Evolutionary conservation across 2,329 filamentous ascomycete species (phyloP), one percentile per base, ranked within the genome.

Genomic region (Sporothrix luriei): DNA sequence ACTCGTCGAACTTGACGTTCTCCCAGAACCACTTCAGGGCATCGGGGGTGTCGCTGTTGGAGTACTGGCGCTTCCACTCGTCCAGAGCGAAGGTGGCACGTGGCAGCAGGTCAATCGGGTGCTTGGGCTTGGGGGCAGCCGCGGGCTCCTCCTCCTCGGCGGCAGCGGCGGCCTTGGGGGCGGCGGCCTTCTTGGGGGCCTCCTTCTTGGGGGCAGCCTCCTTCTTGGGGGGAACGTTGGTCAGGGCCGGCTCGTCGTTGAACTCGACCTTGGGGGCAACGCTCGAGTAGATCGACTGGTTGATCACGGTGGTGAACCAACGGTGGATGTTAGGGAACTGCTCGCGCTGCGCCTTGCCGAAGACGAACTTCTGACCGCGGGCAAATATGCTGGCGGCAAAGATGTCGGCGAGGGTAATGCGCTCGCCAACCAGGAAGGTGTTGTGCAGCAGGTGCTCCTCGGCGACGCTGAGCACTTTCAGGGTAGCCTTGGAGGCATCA

Each of bases 11-110:
- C 79, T 95, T 94, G 83, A 89, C 88, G 82, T 96, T 93, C 85
- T 97, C 90, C 94, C 94, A 99, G 90, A 99, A 98, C 91, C 91
- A 98, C 81, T 94, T 94, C 78, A 98, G 85, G 77, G 94, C 93
- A 74, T 86, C 90, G 74, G 89, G 85, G 76, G 92, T 94, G 74
- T 97, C 93, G 80, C 91, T 88, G 89, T 99, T 99, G 78, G 95
- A 99, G 89, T 97, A 99, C 82, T 92, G 90, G 79, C 95, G 93
- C 91, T 99, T 99, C 92, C 91, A 97, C 84, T 99, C 95, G 79
- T 99, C 95, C 70, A 99, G 87, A 76, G 91, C 86, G 79, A 97
- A 87, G 70, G 90, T 89, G 72, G 95, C 84, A 80, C 90, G 91
- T 78, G 90, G 88, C 69, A 98, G 91, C 75, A 88, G 81, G 82